A percentile compares a stretch with the other conserved stretches of the same genome.
Evolutionary conservation across 2,329 filamentous ascomycete genomes (phyloP).

Genomic region (Aspergillus unguis): DNA sequence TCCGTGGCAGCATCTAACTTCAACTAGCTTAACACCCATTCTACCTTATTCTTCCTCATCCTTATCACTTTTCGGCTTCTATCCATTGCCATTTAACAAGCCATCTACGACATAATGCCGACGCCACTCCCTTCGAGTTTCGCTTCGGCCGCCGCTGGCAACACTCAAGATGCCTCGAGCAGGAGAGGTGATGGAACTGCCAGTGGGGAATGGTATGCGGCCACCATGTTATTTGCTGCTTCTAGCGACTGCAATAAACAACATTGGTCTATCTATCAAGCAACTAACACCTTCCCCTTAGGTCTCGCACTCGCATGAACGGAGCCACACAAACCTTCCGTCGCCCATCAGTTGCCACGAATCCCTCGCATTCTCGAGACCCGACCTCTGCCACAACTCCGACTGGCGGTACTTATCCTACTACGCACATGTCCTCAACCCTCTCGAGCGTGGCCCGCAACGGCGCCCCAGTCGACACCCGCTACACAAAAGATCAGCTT

Average conservation of each 20-base stretch:
- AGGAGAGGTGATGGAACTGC: constrained; percentile 56
- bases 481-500: constrained; percentile 77
- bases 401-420: constrained; percentile 52
- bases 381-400: constrained; percentile 39
- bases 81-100: constrained; percentile 16
- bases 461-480: constrained; percentile 53
- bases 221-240: constrained; percentile 7
- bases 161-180: constrained; percentile 62
- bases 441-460: constrained; percentile 49
- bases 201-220: constrained; percentile 69
- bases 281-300: constrained; percentile 25
- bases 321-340: constrained; percentile 67
- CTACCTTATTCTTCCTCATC: constrained; percentile 22
- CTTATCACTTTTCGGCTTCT: constrained; percentile 21
- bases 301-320: constrained; percentile 61
- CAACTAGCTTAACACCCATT: constrained; percentile 8
- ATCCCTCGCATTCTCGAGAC: constrained; percentile 47
- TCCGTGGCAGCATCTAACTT: constrained; percentile 4
- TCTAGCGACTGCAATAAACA: constrained; percentile 8
- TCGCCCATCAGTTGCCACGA: constrained; percentile 59
- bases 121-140: constrained; percentile 78
- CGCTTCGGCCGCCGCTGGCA: constrained; percentile 76
- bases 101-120: constrained; percentile 53
- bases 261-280: not conserved
- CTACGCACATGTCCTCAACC: constrained; percentile 55